Percentiles rank a stretch among this genome's conserved stretches.
Evolutionary conservation across 768 basidiomycete species (phyloP).

Genomic region (Trichaptum fuscoviolaceum): DNA sequence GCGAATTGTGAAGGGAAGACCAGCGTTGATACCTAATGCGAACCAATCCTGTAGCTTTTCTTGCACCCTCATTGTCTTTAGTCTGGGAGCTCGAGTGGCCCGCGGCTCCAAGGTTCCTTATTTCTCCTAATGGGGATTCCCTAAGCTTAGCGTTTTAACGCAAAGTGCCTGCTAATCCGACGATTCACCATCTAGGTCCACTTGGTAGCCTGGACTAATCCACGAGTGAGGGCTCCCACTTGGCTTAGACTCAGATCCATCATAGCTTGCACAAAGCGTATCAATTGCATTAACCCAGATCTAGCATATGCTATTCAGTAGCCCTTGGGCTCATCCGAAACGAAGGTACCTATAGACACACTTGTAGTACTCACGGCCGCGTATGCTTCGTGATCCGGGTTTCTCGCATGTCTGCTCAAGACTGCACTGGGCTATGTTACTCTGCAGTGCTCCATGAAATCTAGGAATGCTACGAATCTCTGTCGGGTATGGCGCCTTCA

Average conservation of each 20-base stretch:
- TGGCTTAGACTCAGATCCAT: not conserved
- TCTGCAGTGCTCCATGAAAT: not conserved
- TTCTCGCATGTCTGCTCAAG: not conserved
- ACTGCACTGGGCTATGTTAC: not conserved
- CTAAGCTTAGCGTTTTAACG: not conserved
- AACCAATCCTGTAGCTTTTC: not conserved
- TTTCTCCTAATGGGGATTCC: not conserved
- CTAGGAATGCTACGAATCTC: not conserved
- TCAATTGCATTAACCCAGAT: no score
- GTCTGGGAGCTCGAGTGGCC: not conserved
- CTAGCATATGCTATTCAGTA: no score
- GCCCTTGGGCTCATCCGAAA: no score
- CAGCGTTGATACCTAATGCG: not conserved
- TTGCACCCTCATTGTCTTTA: not conserved
- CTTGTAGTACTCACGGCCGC: no score
- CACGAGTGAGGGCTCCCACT: not conserved
- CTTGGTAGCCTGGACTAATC: not conserved
- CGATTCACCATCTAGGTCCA: not conserved
- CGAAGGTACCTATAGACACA: not conserved
- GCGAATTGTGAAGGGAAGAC: not conserved
- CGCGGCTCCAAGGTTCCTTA: not conserved
- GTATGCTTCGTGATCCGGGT: not conserved
- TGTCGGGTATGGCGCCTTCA: not conserved
- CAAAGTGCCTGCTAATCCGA: not conserved
- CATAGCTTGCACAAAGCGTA: no score